phyloP scores from a whole-genome alignment of 306 rosid genomes.

The Fagus sylvatica region DNA sequence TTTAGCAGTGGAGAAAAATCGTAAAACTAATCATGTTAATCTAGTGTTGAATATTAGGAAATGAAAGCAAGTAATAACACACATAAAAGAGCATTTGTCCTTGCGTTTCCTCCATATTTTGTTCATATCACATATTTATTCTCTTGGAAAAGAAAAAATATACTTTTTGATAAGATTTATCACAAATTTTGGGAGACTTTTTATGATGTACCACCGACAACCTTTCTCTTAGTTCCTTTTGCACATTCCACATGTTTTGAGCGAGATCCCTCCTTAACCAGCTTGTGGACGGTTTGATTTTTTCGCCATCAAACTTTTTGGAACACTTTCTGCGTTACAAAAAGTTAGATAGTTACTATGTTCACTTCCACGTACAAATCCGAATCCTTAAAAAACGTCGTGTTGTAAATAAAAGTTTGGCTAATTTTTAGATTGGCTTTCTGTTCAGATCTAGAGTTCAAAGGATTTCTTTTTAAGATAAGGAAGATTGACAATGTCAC shows the following conservation, averaged over 20 bases:
- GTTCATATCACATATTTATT: no score
- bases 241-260: slow-evolving; percentile 1
- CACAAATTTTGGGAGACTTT: no score
- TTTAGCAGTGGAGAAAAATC: no score
- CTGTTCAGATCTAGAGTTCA: neutral
- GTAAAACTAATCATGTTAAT: no score
- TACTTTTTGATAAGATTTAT: no score
- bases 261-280: no score
- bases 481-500: neutral
- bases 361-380: neutral
- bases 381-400: neutral
- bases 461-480: neutral
- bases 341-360: neutral
- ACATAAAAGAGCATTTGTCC: no score
- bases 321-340: neutral
- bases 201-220: neutral
- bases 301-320: neutral
- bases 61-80: no score
- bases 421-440: neutral
- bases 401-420: no score
- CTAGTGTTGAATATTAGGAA: no score
- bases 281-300: slow-evolving; percentile 19
- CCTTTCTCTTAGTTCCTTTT: neutral
- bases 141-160: no score
- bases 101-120: no score